These are phyloP conservation scores for Populus ilicifolia DNA, from an alignment of 345 rosid species.

Conservation along the genomic window DNA sequence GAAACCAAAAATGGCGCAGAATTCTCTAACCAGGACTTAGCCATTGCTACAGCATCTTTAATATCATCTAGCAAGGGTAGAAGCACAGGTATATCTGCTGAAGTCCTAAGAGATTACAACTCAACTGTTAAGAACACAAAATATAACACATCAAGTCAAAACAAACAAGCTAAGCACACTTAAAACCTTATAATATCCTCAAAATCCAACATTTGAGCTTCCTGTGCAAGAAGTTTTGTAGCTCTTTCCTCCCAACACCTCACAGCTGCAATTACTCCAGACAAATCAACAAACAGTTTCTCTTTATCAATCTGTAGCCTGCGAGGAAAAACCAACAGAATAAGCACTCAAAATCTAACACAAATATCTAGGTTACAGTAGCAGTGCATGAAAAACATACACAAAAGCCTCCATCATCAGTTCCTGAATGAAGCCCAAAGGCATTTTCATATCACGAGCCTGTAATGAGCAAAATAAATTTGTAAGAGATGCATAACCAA, in stretches of 20 bases:
- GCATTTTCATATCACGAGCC: constrained; percentile 52
- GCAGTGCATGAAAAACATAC: constrained; percentile 43
- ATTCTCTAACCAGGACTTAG: constrained; percentile 69
- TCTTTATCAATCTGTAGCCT: constrained; percentile 71
- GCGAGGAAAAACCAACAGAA: constrained; percentile 20
- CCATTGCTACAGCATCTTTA: constrained; percentile 42
- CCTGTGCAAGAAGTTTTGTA: constrained; percentile 38
- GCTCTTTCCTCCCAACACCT: constrained; percentile 74
- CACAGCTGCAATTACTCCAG: constrained; percentile 53
- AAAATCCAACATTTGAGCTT: constrained; percentile 62
- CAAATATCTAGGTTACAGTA: background rate
- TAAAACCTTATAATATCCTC: constrained; percentile 68
- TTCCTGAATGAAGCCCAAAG: constrained; percentile 57
- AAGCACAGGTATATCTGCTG: constrained; percentile 48
- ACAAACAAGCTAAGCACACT: background rate
- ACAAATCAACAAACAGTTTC: constrained; percentile 45
- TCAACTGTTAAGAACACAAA: constrained; percentile 2
- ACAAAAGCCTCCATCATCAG: constrained; percentile 49
- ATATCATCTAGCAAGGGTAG: constrained; percentile 56
- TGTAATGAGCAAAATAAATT: constrained; percentile 20
- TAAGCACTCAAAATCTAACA: background rate
- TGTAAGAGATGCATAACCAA: background rate
- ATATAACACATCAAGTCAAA: background rate
- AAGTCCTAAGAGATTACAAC: constrained; percentile 48
- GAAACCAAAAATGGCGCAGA: constrained; percentile 51